A percentile compares a stretch with the other conserved stretches of the same genome.
Evolutionary conservation across 805 yeast genomes (phyloP).

Genomic region (Ogataea pilisensis): DNA sequence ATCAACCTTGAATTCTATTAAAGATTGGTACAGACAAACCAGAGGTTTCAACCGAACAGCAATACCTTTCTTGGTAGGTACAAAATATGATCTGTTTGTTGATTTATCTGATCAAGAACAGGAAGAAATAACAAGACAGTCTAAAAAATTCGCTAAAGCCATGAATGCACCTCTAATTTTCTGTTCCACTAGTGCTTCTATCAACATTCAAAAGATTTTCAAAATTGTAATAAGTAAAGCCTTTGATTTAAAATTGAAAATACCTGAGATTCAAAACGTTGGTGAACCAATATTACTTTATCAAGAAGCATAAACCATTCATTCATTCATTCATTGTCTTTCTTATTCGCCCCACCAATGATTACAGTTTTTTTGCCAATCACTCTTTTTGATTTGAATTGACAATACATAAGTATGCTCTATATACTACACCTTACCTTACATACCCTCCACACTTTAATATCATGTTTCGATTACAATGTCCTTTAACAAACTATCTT

Average conservation of each 20-base stretch:
- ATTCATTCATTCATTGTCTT: no score
- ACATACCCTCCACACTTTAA: conserved; percentile 3
- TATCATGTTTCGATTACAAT: conserved; percentile 15
- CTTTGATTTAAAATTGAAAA: conserved; percentile 74
- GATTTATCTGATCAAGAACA: conserved; percentile 79
- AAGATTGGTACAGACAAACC: conserved; percentile 93
- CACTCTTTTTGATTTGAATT: no score
- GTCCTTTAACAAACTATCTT: conserved; percentile 45
- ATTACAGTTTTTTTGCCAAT: no score
- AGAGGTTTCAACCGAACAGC: conserved; percentile 87
- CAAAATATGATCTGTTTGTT: conserved; percentile 85
- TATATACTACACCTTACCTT: no score
- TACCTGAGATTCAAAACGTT: conserved; percentile 76
- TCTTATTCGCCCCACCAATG: no score
- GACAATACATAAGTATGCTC: no score
- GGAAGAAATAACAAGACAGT: conserved; percentile 74
- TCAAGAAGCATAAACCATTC: conserved; percentile 30
- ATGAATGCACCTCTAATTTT: conserved; percentile 84
- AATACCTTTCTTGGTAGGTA: conserved; percentile 86
- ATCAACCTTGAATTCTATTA: conserved; percentile 78
- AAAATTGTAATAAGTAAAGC: conserved; percentile 87
- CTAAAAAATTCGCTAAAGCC: conserved; percentile 79
- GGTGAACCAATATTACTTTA: conserved; percentile 93
- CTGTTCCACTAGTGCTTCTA: conserved; percentile 87
- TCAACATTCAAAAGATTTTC: conserved; percentile 90